These are phyloP conservation scores for Yamadazyma jaroonii DNA, from an alignment of 1,139 yeast genomes.

Conservation along the genomic window DNA sequence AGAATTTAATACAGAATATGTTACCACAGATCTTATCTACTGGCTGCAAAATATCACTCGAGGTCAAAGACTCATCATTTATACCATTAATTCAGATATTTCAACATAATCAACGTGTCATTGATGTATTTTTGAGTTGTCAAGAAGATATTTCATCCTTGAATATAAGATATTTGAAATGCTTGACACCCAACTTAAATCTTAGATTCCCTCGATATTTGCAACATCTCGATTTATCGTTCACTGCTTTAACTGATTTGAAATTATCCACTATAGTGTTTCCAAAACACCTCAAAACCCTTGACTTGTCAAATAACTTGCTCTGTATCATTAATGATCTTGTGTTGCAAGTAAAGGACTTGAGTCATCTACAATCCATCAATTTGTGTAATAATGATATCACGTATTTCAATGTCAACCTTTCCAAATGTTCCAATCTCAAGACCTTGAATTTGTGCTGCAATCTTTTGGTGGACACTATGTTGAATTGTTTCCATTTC, in stretches of 20 bases:
- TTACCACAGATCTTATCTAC: not conserved
- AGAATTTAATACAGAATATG: not conserved
- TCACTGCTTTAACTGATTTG: slow-evolving; percentile 17
- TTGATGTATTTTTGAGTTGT: not conserved
- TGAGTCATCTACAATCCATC: slow-evolving; percentile 14
- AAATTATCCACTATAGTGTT: slow-evolving; percentile 12
- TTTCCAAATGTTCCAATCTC: slow-evolving; percentile 8
- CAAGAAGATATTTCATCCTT: slow-evolving; percentile 1
- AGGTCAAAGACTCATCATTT: not conserved
- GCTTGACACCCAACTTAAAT: not conserved
- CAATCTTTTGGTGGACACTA: slow-evolving; percentile 16
- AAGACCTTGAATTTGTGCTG: slow-evolving; percentile 20
- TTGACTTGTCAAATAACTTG: slow-evolving; percentile 26
- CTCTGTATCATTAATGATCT: slow-evolving; percentile 11
- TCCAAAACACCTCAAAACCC: slow-evolving; percentile 16
- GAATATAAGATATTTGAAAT: slow-evolving; percentile 5
- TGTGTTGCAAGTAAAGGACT: slow-evolving; percentile 13
- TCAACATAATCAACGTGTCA: not conserved
- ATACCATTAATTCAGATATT: not conserved
- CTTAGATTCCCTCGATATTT: not conserved
- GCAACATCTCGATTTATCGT: slow-evolving; percentile 21
- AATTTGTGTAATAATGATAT: slow-evolving; percentile 20
- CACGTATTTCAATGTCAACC: slow-evolving; percentile 4
- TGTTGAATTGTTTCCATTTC: not conserved
- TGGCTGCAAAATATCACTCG: slow-evolving; percentile 1